Base-by-base conservation (phyloP, 2,329 filamentous ascomycete genomes). In the Chaetomiaceae sp. region DNA sequence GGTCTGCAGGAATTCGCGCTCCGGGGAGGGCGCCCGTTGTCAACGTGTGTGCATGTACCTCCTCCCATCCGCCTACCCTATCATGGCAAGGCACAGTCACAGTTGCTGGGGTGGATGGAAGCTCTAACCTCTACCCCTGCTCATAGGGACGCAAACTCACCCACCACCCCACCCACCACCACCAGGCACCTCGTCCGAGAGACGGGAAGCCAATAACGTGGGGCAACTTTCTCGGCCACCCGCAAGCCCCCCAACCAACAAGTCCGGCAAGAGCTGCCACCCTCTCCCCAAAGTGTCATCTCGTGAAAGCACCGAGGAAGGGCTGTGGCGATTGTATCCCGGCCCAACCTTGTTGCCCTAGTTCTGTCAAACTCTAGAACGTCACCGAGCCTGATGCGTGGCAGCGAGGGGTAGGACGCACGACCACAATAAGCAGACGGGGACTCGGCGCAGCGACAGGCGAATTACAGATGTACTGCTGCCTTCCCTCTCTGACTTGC, bases 121-220 rank as follows among this genome's bases (percentile, higher is more conserved):
- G n/a, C n/a, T n/a, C n/a, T n/a, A 9, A 58, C 56, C 57, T 53
- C 42, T 45, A 56, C 56, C 57, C 57, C 53, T 60, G 60, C 47
- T 48, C 57, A 40, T 48, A 41, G 51, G 45, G 52, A 54, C 47
- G 52, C 46, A 56, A 30, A 18, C 29, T 48, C 44, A 42, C 54
- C 52, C 43, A 51, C 50, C 32, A 29, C 23, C 20, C 25, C 4
- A 29, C 47, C 57, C 4, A 25, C 42, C 56, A 55, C 52, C 51
- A 55, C 49, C 48, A 40, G 40, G 41, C 25, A 36, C 49, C 38
- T 21, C 40, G 53, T 58, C 55, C 58, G 48, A 38, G 38, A 44
- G 27, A 48, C 48, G 59, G 59, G 55, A 61, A 57, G 36, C 57
- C 59, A 61, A 60, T 60, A 18, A 38, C 43, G 48, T 30, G 45